Evolutionary conservation across 495 filamentous ascomycete species (phyloP).

Genomic region (Talaromyces proteolyticus): DNA sequence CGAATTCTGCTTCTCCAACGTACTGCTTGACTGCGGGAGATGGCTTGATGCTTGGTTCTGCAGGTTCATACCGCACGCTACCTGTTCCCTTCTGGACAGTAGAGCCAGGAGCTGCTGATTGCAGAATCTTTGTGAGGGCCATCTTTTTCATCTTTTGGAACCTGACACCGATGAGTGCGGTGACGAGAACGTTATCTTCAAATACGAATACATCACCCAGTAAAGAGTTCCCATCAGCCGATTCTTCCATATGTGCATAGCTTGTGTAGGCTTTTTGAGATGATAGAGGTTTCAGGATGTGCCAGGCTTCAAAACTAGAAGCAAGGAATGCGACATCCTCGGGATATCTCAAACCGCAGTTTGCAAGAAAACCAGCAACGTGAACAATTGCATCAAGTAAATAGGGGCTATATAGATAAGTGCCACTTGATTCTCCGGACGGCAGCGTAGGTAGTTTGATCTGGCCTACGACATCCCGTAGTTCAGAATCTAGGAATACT

Average conservation of each 20-base stretch:
- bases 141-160: conserved; percentile 50
- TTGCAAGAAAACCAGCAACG: conserved; percentile 43
- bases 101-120: conserved; percentile 17
- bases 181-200: conserved; percentile 48
- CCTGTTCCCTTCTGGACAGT: not conserved
- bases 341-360: conserved; percentile 54
- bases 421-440: conserved; percentile 27
- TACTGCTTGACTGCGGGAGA: not conserved
- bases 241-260: conserved; percentile 56
- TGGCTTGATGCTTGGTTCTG: not conserved
- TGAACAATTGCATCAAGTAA: conserved; percentile 25
- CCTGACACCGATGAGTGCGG: conserved; percentile 43
- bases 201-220: conserved; percentile 54
- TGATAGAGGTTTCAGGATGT: conserved; percentile 49
- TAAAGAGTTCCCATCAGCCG: conserved; percentile 39
- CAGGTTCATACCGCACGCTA: not conserved
- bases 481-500: conserved; percentile 33
- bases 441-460: conserved; percentile 26
- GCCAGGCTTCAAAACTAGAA: conserved; percentile 59
- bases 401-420: conserved; percentile 20
- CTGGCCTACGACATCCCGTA: conserved; percentile 22
- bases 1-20: not conserved
- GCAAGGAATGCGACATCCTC: conserved; percentile 57
- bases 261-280: conserved; percentile 50
- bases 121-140: conserved; percentile 47